Evolutionary conservation across 176 grass and related monocot species (phyloP).

Genomic region (Miscanthus lutarioriparius): DNA sequence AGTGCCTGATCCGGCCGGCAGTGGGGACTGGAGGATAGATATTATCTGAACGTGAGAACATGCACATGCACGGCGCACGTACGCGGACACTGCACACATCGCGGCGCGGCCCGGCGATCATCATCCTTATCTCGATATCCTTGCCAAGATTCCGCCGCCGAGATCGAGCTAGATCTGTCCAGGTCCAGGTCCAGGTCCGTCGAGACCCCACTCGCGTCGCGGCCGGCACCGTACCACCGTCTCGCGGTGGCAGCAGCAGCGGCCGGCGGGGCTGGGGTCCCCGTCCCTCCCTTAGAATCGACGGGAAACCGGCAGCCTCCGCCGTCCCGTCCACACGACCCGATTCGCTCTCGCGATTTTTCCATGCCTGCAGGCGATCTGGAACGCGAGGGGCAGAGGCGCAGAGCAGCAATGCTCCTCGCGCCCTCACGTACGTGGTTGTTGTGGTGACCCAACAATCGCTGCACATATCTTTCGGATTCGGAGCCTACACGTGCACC

Average conservation of each 20-base stretch:
- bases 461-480: background rate
- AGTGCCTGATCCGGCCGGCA: background rate
- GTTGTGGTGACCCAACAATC: constrained; percentile 5
- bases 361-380: background rate
- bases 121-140: constrained; percentile 44
- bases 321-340: constrained; percentile 20
- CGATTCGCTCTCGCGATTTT: constrained; percentile 30
- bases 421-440: background rate
- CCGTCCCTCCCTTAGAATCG: constrained; percentile 6
- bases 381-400: background rate
- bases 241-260: background rate
- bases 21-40: background rate
- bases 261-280: background rate
- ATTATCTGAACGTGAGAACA: constrained; percentile 32
- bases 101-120: background rate
- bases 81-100: background rate
- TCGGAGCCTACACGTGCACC: background rate
- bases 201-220: background rate
- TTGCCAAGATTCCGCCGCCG: constrained; percentile 28
- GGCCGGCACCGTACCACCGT: background rate
- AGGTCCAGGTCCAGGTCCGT: background rate
- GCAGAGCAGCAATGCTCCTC: background rate
- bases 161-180: constrained; percentile 16
- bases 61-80: background rate
- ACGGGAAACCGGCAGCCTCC: constrained; percentile 37